Evolutionary conservation across 148 eudicot species (phyloP).

Genomic region (Heliamphora exappendiculata): DNA sequence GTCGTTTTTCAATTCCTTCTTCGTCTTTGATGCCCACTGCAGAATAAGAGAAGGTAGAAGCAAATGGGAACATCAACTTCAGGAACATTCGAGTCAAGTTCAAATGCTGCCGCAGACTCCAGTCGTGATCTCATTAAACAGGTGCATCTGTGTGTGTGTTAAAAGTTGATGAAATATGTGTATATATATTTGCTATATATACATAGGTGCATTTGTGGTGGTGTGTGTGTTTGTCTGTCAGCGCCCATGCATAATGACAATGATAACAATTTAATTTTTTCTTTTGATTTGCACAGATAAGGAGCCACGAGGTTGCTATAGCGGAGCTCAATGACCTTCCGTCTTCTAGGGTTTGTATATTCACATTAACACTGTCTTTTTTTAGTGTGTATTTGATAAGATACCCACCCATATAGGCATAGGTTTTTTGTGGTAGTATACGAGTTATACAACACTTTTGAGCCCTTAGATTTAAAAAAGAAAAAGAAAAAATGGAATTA

Average conservation of each 20-base stretch:
- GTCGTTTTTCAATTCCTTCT: too few relatives aligned
- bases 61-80: constrained; percentile 1
- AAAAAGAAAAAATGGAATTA: neutral
- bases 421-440: neutral
- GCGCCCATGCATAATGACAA: too few relatives aligned
- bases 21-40: too few relatives aligned
- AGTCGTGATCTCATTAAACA: neutral
- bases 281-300: constrained; percentile 43
- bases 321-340: constrained; percentile 60
- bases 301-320: constrained; percentile 63
- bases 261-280: too few relatives aligned
- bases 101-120: neutral
- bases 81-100: neutral
- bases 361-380: neutral
- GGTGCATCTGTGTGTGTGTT: too few relatives aligned
- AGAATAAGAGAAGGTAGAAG: neutral
- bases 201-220: too few relatives aligned
- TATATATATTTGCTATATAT: too few relatives aligned
- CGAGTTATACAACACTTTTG: neutral
- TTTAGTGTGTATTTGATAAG: neutral
- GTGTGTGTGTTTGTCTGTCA: too few relatives aligned
- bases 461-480: neutral
- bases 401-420: neutral
- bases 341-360: constrained; percentile 40
- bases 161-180: too few relatives aligned